Evolutionary conservation across 371 early-diverging fungal genomes (phyloP).

Genomic region (Lichtheimia ramosa): DNA sequence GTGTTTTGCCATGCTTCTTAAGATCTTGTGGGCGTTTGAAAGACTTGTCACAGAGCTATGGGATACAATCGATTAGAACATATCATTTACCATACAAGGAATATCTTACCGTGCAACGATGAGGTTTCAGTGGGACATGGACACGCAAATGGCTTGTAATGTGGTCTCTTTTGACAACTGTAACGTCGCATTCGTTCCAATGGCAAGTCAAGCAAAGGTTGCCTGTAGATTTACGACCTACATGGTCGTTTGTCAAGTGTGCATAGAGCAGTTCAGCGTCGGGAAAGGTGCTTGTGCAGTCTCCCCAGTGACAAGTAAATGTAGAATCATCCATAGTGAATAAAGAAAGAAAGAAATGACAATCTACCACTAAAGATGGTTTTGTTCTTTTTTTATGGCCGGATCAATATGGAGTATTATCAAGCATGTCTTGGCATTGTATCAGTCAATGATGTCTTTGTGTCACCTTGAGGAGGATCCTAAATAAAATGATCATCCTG

Average conservation of each 20-base stretch:
- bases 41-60: slow-evolving; percentile 66
- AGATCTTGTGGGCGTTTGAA: slow-evolving; percentile 91
- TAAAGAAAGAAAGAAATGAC: too few relatives aligned
- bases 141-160: slow-evolving; percentile 91
- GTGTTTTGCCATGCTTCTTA: slow-evolving; percentile 86
- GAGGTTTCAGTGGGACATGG: slow-evolving; percentile 71
- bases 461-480: too few relatives aligned
- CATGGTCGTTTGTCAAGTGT: slow-evolving; percentile 84
- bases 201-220: slow-evolving; percentile 85
- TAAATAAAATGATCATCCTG: too few relatives aligned
- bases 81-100: too few relatives aligned
- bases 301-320: slow-evolving; percentile 46
- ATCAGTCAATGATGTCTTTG: too few relatives aligned
- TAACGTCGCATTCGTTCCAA: slow-evolving; percentile 80
- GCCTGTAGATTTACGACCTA: slow-evolving; percentile 86
- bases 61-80: too few relatives aligned
- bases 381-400: too few relatives aligned
- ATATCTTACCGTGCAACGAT: too few relatives aligned
- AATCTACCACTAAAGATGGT: too few relatives aligned
- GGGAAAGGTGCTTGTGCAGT: slow-evolving; percentile 50
- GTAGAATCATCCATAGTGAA: slow-evolving; percentile 1
- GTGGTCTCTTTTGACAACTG: slow-evolving; percentile 86
- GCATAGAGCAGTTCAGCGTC: slow-evolving; percentile 81
- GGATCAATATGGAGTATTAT: not conserved
- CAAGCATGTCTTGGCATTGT: too few relatives aligned